phyloP scores from a whole-genome alignment of 805 yeast species.

The Kluyveromyces lactis region DNA sequence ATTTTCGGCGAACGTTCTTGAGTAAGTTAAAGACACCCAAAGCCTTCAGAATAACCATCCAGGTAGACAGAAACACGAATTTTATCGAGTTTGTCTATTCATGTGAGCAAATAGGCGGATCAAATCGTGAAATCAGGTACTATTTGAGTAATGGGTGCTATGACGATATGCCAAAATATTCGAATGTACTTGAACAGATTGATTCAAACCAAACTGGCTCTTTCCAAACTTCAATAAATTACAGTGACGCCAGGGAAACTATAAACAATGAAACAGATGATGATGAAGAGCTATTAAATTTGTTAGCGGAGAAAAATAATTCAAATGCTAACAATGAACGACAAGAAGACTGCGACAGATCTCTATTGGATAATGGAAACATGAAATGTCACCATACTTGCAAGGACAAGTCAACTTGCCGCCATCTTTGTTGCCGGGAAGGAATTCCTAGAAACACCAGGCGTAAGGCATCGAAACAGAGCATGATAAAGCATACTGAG shows the following conservation, averaged over 20 bases:
- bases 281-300: conserved; percentile 25
- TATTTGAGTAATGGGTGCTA: background rate
- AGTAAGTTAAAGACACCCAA: conserved; percentile 19
- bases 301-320: conserved; percentile 11
- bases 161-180: too few species aligned
- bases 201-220: too few species aligned
- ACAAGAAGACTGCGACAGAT: conserved; percentile 3
- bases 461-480: background rate
- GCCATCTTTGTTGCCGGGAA: conserved; percentile 42
- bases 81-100: conserved; percentile 24
- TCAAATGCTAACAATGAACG: conserved; percentile 2
- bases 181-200: too few species aligned
- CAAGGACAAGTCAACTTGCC: conserved; percentile 31
- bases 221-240: too few species aligned
- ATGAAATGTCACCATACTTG: conserved; percentile 37
- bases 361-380: conserved; percentile 21
- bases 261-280: conserved; percentile 5
- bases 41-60: conserved; percentile 22
- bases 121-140: background rate
- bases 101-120: conserved; percentile 35
- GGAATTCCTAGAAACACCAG: conserved; percentile 27
- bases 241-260: too few species aligned
- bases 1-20: conserved; percentile 35
- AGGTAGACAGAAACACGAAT: conserved; percentile 14
- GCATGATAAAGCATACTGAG: too few species aligned